These are phyloP conservation scores for Mucor circinelloides DNA, from an alignment of 371 early-diverging fungal species.

Conservation along the genomic window DNA sequence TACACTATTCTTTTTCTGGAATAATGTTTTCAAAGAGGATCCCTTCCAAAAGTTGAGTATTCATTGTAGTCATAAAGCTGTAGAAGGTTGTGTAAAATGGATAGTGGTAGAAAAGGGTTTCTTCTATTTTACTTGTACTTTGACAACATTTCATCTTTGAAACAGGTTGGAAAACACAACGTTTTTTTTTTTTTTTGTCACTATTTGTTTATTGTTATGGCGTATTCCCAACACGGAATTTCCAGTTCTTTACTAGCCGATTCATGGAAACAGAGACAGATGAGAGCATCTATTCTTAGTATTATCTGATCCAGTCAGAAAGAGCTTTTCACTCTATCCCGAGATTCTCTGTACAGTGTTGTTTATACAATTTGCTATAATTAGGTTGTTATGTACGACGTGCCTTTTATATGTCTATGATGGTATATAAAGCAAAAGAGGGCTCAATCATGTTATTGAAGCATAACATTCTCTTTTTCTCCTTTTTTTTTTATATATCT, in stretches of 20 bases:
- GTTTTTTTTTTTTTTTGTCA: not conserved
- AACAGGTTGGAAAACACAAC: not conserved
- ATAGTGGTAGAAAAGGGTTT: not conserved
- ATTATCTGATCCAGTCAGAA: not conserved
- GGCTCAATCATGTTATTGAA: not conserved
- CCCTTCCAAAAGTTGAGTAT: not conserved
- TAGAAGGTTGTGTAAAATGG: not conserved
- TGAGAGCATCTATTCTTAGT: not conserved
- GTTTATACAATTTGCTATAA: conserved; percentile 6
- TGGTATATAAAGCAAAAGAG: not conserved
- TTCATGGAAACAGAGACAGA: not conserved
- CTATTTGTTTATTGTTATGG: conserved; percentile 13
- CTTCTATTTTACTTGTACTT: not conserved
- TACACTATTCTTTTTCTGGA: not conserved
- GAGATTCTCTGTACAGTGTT: not conserved
- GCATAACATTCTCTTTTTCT: not conserved
- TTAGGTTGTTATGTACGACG: conserved; percentile 14
- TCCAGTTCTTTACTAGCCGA: conserved; percentile 9
- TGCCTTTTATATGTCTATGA: not conserved
- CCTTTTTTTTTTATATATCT: not conserved
- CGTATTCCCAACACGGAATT: conserved; percentile 16
- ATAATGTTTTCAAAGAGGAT: not conserved
- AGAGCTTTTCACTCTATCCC: not conserved
- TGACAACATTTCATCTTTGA: not conserved
- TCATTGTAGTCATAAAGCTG: not conserved